Percentiles rank a stretch among this genome's conserved stretches.
Evolutionary conservation across 1,284 basidiomycete genomes (phyloP).

Genomic region (Lignosus rhinocerotis): DNA sequence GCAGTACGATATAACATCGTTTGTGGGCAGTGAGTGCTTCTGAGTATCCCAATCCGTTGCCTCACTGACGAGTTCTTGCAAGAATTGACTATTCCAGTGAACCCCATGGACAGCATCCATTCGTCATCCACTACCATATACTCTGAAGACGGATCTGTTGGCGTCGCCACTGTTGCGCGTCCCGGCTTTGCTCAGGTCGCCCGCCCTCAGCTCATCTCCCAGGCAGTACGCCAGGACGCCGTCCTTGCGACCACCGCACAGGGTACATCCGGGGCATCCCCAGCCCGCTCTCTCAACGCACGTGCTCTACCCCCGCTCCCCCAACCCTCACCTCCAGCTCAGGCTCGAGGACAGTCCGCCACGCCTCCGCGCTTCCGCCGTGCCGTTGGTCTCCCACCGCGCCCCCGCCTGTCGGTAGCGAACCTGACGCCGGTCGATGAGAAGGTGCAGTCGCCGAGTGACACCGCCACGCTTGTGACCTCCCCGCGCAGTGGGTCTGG

Average conservation of each 20-base stretch:
- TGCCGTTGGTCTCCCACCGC: constrained; percentile 30
- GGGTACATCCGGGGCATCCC: background rate
- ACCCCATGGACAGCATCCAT: constrained; percentile 22
- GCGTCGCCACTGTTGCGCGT: constrained; percentile 16
- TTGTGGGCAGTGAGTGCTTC: constrained; percentile 59
- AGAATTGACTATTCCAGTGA: constrained; percentile 18
- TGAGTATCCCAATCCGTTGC: too few relatives aligned
- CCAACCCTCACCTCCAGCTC: constrained; percentile 2
- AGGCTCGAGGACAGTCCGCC: background rate
- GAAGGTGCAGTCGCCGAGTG: constrained; percentile 21
- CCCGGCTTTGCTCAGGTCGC: constrained; percentile 10
- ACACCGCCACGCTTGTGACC: constrained; percentile 15
- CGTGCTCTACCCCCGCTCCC: constrained; percentile 6
- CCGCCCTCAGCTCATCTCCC: constrained; percentile 18
- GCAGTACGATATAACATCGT: constrained; percentile 74
- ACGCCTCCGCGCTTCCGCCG: constrained; percentile 18
- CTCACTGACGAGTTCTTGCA: constrained; percentile 9
- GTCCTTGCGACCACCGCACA: too few relatives aligned
- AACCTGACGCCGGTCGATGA: constrained; percentile 33
- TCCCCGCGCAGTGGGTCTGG: constrained; percentile 19
- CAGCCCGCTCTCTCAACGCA: background rate
- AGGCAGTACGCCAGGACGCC: background rate
- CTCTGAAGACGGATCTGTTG: constrained; percentile 19
- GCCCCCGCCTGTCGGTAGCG: constrained; percentile 37
- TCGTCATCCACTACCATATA: constrained; percentile 12